Conservation (phyloP, 208 protist genomes). For the Trypanosoma boissoni region DNA sequence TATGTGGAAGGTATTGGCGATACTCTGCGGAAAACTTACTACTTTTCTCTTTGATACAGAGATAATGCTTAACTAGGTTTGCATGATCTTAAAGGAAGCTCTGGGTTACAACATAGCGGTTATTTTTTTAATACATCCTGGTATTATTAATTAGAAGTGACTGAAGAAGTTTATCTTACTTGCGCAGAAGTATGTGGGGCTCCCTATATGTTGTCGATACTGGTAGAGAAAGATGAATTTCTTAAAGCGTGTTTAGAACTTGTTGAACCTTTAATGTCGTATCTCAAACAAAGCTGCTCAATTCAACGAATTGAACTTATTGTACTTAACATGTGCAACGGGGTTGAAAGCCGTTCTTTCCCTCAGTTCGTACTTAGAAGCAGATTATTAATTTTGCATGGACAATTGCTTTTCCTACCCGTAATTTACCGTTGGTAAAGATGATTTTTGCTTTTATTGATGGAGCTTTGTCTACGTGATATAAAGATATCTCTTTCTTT, state of each 20-base stretch:
- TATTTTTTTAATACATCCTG: background rate
- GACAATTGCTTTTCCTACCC: background rate
- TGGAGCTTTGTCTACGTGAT: constrained; percentile 1
- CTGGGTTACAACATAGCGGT: constrained; percentile 7
- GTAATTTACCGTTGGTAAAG: constrained; percentile 5
- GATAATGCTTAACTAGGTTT: background rate
- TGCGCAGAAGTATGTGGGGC: constrained; percentile 2
- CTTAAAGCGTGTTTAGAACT: too few species aligned
- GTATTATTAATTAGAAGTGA: background rate
- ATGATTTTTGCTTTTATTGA: constrained; percentile 10
- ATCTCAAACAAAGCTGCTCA: background rate
- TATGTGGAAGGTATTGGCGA: background rate
- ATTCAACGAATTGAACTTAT: constrained; percentile 13
- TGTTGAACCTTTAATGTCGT: too few species aligned
- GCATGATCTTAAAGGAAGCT: background rate
- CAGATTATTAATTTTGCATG: constrained; percentile 7
- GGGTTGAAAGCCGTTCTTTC: constrained; percentile 9
- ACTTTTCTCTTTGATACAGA: constrained; percentile 10
- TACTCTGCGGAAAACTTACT: constrained; percentile 3
- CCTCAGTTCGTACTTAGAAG: background rate
- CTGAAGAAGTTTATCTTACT: constrained; percentile 7
- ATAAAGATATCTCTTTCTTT: background rate
- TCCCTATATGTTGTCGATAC: too few species aligned
- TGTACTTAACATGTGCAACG: constrained; percentile 10
- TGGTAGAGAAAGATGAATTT: too few species aligned